Evolutionary conservation across 2,329 filamentous ascomycete genomes (phyloP).

Genomic region (Phymatotrichopsis omnivora): DNA sequence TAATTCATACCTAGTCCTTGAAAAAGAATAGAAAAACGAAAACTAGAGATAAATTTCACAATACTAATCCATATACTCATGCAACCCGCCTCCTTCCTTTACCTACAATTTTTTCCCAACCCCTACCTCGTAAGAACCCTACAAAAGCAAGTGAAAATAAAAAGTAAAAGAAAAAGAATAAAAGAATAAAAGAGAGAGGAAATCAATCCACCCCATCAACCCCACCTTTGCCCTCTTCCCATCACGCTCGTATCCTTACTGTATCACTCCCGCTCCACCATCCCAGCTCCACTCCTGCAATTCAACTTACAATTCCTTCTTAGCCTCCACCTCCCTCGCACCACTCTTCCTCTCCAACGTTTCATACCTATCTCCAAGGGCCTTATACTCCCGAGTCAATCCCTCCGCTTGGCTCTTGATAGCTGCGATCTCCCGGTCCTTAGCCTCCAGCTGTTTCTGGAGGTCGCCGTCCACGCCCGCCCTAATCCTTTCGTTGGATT

Average conservation of each 20-base stretch:
- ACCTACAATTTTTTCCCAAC: too few relatives aligned
- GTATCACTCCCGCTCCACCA: too few relatives aligned
- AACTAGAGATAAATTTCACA: too few relatives aligned
- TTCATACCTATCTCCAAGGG: conserved; percentile 71
- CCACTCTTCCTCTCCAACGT: conserved; percentile 42
- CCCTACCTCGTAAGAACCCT: too few relatives aligned
- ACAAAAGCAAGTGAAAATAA: not conserved
- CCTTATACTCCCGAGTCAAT: conserved; percentile 73
- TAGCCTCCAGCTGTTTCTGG: conserved; percentile 56
- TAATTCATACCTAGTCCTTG: too few relatives aligned
- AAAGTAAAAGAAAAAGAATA: not conserved
- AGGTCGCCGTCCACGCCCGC: conserved; percentile 36
- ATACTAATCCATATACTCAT: too few relatives aligned
- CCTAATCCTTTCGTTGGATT: conserved; percentile 48
- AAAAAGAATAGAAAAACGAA: too few relatives aligned
- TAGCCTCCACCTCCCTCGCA: too few relatives aligned
- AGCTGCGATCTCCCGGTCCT: conserved; percentile 72
- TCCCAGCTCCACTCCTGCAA: not conserved
- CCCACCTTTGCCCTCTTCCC: not conserved
- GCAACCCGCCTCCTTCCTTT: too few relatives aligned
- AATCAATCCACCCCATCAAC: not conserved
- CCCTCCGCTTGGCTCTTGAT: conserved; percentile 88
- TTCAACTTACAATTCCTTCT: conserved; percentile 43
- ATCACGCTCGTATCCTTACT: too few relatives aligned
- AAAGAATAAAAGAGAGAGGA: not conserved